Evolutionary conservation across 768 basidiomycete genomes (phyloP).

Genomic region (Krasilnikovozyma curviuscula): DNA sequence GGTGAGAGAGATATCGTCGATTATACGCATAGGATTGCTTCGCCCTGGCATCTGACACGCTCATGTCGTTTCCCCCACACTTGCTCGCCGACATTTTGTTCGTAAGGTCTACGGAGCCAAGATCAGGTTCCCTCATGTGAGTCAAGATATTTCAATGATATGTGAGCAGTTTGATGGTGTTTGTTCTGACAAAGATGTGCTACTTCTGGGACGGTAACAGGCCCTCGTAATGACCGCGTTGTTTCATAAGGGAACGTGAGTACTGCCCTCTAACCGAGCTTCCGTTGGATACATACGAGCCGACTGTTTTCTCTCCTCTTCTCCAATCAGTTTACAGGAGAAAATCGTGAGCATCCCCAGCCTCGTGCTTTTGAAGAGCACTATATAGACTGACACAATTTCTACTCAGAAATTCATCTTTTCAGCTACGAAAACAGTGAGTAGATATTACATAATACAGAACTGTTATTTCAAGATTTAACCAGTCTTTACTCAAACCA

Average conservation of each 20-base stretch:
- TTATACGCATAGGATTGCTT: too few species aligned
- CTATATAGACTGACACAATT: conserved; percentile 20
- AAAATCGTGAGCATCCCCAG: conserved; percentile 28
- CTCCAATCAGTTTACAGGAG: neutral
- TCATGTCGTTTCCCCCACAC: too few species aligned
- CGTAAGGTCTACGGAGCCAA: conserved; percentile 37
- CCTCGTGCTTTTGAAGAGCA: conserved; percentile 21
- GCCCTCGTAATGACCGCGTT: conserved; percentile 89
- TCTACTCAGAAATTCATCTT: conserved; percentile 35
- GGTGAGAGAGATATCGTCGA: too few species aligned
- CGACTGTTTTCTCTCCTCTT: neutral
- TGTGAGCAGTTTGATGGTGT: neutral
- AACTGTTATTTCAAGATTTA: neutral
- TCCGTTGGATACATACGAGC: neutral
- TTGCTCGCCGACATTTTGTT: too few species aligned
- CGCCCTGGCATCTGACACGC: too few species aligned
- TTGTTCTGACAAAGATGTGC: neutral
- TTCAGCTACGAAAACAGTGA: conserved; percentile 44
- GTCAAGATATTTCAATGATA: neutral
- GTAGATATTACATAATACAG: neutral
- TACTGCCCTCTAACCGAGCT: conserved; percentile 18
- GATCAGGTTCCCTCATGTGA: conserved; percentile 29
- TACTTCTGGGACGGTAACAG: conserved; percentile 32
- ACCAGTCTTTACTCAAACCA: neutral
- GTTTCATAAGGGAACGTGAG: conserved; percentile 79